Percentiles rank a stretch among this genome's conserved stretches.
Evolutionary conservation across 164 flowering plant genomes (phyloP).

Genomic region (Kalanchoe fedtschenkoi): DNA sequence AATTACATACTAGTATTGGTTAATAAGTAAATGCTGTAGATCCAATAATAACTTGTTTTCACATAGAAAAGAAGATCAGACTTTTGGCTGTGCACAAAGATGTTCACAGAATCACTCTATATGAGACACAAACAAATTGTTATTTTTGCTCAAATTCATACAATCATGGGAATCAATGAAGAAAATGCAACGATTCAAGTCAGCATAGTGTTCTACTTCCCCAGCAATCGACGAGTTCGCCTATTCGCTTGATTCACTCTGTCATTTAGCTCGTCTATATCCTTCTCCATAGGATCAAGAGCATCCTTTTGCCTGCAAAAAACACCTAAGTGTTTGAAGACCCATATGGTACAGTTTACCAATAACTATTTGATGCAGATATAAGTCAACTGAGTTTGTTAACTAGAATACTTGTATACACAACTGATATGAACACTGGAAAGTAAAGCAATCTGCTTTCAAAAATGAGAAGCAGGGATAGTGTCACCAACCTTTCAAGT

Average conservation of each 20-base stretch:
- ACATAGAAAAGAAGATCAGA: not conserved
- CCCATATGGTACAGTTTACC: not conserved
- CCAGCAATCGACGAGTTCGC: conserved; percentile 54
- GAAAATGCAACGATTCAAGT: not conserved
- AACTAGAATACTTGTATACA: too few species aligned
- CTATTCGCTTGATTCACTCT: conserved; percentile 57
- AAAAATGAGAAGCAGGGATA: not conserved
- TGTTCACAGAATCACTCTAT: not conserved
- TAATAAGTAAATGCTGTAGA: not conserved
- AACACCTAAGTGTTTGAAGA: not conserved
- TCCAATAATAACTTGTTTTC: not conserved
- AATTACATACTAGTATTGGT: not conserved
- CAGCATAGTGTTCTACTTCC: conserved; percentile 28
- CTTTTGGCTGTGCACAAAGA: not conserved
- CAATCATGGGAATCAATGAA: not conserved
- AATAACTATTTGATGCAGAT: not conserved
- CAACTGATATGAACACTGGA: not conserved
- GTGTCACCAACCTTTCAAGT: conserved; percentile 29
- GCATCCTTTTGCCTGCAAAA: conserved; percentile 65
- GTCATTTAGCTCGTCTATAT: conserved; percentile 48
- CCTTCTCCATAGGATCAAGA: conserved; percentile 43
- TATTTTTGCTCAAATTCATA: not conserved
- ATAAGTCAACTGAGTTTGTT: not conserved
- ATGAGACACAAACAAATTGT: not conserved
- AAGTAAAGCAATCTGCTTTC: not conserved